Percentiles rank a stretch among this genome's conserved stretches.
Conservation (phyloP, 331 rosid species). For the Quercus tomentella region DNA sequence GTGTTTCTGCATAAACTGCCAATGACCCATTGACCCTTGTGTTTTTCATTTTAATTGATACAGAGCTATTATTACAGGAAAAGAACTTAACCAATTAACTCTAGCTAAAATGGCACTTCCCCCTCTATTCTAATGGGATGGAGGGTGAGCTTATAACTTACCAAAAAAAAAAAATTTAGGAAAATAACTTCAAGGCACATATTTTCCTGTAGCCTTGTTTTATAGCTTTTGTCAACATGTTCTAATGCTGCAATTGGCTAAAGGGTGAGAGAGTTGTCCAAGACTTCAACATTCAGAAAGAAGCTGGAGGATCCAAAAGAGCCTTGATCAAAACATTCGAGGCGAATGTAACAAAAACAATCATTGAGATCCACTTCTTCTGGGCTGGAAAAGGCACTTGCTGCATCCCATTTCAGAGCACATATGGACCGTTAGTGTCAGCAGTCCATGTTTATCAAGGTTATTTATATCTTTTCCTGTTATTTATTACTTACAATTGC, state of each 20-base stretch:
- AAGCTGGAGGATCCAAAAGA: slow-evolving; percentile 30
- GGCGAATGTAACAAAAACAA: slow-evolving; percentile 19
- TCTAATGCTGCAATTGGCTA: background rate
- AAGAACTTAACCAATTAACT: too few species aligned
- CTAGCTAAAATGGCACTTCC: too few species aligned
- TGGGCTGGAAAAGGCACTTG: slow-evolving; percentile 37
- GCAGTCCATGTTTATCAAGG: slow-evolving; percentile 32
- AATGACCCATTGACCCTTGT: background rate
- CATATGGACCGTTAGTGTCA: slow-evolving; percentile 34
- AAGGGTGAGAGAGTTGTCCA: slow-evolving; percentile 27
- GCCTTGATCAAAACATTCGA: slow-evolving; percentile 22
- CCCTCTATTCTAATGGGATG: too few species aligned
- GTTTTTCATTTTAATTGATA: background rate
- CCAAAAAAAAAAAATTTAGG: too few species aligned
- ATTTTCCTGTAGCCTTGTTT: background rate
- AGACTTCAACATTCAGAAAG: slow-evolving; percentile 34
- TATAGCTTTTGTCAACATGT: background rate
- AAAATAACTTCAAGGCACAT: background rate
- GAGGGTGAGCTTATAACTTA: too few species aligned
- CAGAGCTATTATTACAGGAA: background rate
- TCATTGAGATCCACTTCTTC: slow-evolving; percentile 30
- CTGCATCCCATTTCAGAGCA: slow-evolving; percentile 35
- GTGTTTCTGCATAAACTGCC: background rate
- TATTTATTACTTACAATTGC: too few species aligned
- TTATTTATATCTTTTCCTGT: background rate